Conservation (phyloP, 176 grass and related monocot species). For the Typha latifolia region DNA sequence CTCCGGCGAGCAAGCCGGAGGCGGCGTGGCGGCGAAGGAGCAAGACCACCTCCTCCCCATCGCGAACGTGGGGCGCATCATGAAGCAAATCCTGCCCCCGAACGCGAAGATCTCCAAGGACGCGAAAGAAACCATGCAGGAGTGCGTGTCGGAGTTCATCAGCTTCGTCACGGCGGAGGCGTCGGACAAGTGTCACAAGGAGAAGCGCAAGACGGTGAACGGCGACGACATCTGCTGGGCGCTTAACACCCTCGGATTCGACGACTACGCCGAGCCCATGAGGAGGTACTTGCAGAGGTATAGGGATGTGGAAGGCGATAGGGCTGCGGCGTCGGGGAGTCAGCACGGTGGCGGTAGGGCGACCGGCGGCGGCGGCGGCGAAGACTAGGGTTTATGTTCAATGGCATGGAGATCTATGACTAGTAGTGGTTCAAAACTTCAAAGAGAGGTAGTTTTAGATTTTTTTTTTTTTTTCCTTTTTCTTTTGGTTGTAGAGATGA, state of each 20-base stretch:
- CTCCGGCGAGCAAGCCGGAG: neutral
- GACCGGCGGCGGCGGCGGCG: too few relatives aligned
- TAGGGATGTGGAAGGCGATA: constrained; percentile 33
- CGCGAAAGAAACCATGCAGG: constrained; percentile 65
- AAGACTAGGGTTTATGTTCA: too few relatives aligned
- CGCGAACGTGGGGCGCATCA: constrained; percentile 59
- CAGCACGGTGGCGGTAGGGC: too few relatives aligned
- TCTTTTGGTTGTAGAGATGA: too few relatives aligned
- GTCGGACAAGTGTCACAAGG: constrained; percentile 48
- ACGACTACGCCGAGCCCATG: constrained; percentile 69
- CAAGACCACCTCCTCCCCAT: constrained; percentile 75
- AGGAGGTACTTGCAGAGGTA: constrained; percentile 57
- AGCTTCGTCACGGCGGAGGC: constrained; percentile 69
- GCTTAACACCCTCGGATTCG: constrained; percentile 55
- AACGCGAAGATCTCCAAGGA: constrained; percentile 62
- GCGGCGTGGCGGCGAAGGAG: constrained; percentile 45
- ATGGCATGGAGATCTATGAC: too few relatives aligned
- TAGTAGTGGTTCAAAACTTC: too few relatives aligned
- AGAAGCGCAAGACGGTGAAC: constrained; percentile 63
- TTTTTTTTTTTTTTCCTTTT: too few relatives aligned
- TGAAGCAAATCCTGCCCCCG: constrained; percentile 48
- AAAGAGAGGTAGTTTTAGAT: too few relatives aligned
- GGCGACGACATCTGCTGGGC: constrained; percentile 70
- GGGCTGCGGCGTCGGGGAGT: constrained; percentile 20
- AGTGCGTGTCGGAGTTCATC: constrained; percentile 71